These are phyloP conservation scores for Tubosaeta sp. DNA, from an alignment of 768 basidiomycete species.

Conservation along the genomic window DNA sequence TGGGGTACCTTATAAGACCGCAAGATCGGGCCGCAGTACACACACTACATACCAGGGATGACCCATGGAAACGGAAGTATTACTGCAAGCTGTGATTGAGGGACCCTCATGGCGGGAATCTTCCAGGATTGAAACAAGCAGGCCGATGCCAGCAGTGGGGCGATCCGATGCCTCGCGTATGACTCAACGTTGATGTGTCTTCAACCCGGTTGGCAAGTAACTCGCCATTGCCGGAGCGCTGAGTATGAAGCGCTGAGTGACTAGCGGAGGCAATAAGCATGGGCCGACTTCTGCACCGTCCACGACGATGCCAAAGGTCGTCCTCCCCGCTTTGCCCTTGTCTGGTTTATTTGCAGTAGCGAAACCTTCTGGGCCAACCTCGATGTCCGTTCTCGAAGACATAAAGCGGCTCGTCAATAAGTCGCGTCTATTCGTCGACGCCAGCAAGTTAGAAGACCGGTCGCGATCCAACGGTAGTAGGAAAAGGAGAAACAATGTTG, in stretches of 20 bases:
- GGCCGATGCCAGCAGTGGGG: not conserved
- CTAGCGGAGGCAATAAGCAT: not conserved
- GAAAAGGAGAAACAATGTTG: conserved; percentile 36
- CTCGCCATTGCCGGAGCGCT: not conserved
- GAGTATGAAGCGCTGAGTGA: not conserved
- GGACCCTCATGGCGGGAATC: not conserved
- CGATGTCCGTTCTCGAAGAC: conserved; percentile 85
- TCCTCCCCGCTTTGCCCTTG: conserved; percentile 51
- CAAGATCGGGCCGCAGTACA: not conserved
- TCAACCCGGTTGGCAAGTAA: not conserved
- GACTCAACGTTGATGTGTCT: not conserved
- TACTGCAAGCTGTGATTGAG: not conserved
- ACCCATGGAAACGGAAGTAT: not conserved
- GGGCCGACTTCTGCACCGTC: no score
- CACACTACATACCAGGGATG: not conserved
- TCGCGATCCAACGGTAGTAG: conserved; percentile 41
- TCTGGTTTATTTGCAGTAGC: conserved; percentile 82
- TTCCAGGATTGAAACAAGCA: not conserved
- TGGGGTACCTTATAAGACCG: not conserved
- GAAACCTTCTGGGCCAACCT: conserved; percentile 91
- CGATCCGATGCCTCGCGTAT: not conserved
- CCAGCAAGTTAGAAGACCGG: conserved; percentile 48
- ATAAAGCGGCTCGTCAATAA: conserved; percentile 74
- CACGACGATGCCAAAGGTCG: conserved; percentile 61
- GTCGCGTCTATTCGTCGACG: conserved; percentile 75